A percentile compares a stretch with the other conserved stretches of the same genome.
Evolutionary conservation across 805 yeast species (phyloP).

Genomic region (Starmerella stigmatis): DNA sequence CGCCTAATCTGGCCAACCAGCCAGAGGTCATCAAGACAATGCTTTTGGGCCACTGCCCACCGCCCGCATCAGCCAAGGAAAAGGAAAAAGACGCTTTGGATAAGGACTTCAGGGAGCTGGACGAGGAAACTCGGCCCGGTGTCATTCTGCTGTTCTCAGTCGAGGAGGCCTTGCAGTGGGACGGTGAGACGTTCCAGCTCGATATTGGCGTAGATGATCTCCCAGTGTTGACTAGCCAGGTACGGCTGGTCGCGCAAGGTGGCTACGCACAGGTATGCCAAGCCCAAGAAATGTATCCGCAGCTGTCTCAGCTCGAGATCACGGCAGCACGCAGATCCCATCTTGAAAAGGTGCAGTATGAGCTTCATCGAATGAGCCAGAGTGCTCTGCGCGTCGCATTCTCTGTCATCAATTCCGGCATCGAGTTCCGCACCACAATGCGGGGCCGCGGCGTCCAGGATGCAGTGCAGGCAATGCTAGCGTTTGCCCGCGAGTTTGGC

Average conservation of each 20-base stretch:
- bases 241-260: slow-evolving; percentile 58
- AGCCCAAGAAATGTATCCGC: slow-evolving; percentile 9
- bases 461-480: slow-evolving; percentile 58
- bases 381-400: slow-evolving; percentile 58
- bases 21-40: slow-evolving; percentile 30
- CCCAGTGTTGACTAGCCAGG: slow-evolving; percentile 52
- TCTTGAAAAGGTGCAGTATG: slow-evolving; percentile 59
- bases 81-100: background rate
- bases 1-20: slow-evolving; percentile 40
- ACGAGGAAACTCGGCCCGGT: slow-evolving; percentile 31
- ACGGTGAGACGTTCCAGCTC: slow-evolving; percentile 59
- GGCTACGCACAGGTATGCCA: slow-evolving; percentile 46
- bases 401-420: slow-evolving; percentile 52
- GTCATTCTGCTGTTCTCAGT: slow-evolving; percentile 69
- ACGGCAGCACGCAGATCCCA: slow-evolving; percentile 43
- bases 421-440: slow-evolving; percentile 37
- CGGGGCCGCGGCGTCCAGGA: slow-evolving; percentile 63
- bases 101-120: background rate
- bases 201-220: slow-evolving; percentile 28
- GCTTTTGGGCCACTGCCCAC: slow-evolving; percentile 30
- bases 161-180: slow-evolving; percentile 81
- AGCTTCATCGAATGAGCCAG: slow-evolving; percentile 54
- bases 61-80: slow-evolving; percentile 17
- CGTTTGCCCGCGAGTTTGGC: slow-evolving; percentile 73
- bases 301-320: slow-evolving; percentile 14